Evolutionary conservation across 192 early-diverging fungal genomes (phyloP).

Genomic region (Umbelopsis sp.): DNA sequence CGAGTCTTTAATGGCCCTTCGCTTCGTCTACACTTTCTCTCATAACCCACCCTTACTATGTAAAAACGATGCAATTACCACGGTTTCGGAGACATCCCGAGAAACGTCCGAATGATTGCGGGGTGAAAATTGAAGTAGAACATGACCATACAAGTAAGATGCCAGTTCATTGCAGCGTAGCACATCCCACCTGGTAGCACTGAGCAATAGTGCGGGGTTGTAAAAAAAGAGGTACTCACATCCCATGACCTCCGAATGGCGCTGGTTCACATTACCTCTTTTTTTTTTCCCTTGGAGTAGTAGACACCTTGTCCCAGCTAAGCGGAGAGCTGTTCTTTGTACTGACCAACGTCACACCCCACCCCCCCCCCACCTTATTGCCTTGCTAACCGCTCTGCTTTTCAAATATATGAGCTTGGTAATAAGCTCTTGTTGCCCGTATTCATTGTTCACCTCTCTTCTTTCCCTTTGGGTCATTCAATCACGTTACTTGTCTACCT

Average conservation of each 20-base stretch:
- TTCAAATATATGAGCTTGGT: conserved; percentile 4
- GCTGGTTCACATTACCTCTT: not conserved
- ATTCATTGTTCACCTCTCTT: not conserved
- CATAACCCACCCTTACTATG: no score
- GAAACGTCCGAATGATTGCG: conserved; percentile 12
- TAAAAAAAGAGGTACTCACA: not conserved
- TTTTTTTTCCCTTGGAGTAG: not conserved
- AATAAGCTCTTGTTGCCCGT: conserved; percentile 1
- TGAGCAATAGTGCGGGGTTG: conserved; percentile 9
- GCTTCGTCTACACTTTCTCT: no score
- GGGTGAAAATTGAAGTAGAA: conserved; percentile 13
- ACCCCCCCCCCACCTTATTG: not conserved
- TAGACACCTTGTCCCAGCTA: not conserved
- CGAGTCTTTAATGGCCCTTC: no score
- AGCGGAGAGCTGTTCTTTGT: no score
- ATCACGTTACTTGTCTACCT: conserved; percentile 12
- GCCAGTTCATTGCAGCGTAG: not conserved
- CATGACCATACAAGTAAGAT: conserved; percentile 12
- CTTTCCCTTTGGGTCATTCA: conserved; percentile 6
- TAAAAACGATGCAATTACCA: not conserved
- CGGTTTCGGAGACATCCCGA: conserved; percentile 17
- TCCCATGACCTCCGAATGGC: conserved; percentile 17
- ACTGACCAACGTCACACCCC: no score
- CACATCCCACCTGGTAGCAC: not conserved
- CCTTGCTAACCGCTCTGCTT: not conserved